A percentile compares a stretch with the other conserved stretches of the same genome.
These are phyloP conservation scores for Begonia peltatifolia DNA, from an alignment of 306 rosid species.

Conservation along the genomic window DNA sequence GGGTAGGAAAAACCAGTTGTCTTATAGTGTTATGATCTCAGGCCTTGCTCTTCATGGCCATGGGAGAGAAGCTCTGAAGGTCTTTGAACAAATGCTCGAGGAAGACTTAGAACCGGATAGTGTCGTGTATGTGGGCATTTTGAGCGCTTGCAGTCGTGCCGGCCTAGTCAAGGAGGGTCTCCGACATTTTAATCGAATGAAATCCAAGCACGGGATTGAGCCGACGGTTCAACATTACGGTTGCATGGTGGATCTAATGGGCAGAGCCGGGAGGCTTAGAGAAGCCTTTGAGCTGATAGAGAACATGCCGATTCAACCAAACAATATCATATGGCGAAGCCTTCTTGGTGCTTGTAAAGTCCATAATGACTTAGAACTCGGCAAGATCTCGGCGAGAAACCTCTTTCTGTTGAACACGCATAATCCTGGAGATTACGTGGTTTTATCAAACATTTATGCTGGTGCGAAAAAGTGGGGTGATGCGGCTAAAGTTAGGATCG, in stretches of 20 bases:
- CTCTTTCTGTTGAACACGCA: constrained; percentile 27
- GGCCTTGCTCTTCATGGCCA: constrained; percentile 76
- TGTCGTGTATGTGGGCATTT: constrained; percentile 43
- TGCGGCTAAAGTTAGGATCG: constrained; percentile 45
- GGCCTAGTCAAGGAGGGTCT: constrained; percentile 66
- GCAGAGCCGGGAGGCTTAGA: constrained; percentile 51
- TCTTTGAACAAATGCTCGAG: constrained; percentile 49
- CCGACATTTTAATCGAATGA: constrained; percentile 38
- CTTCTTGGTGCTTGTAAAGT: constrained; percentile 68
- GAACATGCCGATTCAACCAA: constrained; percentile 43
- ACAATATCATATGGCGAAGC: constrained; percentile 66
- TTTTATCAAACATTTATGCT: constrained; percentile 63
- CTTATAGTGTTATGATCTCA: constrained; percentile 63
- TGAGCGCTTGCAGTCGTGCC: constrained; percentile 65
- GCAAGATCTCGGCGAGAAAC: constrained; percentile 42
- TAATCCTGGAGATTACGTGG: constrained; percentile 54
- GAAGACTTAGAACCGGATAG: constrained; percentile 57
- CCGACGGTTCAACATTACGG: constrained; percentile 66
- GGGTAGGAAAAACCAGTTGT: constrained; percentile 43
- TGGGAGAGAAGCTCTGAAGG: constrained; percentile 53
- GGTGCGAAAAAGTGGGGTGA: constrained; percentile 48
- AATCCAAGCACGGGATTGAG: constrained; percentile 35
- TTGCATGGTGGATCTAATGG: constrained; percentile 77
- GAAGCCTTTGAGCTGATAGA: constrained; percentile 52
- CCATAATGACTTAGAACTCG: constrained; percentile 47